These are phyloP conservation scores for Phaeophleospora eucalypticola DNA, from an alignment of 2,329 filamentous ascomycete species.

Conservation along the genomic window DNA sequence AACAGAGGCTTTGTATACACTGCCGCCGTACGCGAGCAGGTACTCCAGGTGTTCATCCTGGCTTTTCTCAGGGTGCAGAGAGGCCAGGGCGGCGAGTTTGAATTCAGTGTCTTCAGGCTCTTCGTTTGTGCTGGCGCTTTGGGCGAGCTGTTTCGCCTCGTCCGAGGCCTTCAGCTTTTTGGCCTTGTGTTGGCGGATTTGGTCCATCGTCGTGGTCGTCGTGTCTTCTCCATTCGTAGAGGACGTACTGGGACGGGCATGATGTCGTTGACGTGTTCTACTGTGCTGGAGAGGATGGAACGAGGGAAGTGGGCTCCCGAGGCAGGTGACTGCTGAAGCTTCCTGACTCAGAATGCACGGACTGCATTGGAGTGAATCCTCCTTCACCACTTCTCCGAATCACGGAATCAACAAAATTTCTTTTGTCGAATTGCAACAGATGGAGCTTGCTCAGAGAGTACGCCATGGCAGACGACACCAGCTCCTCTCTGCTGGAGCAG, in stretches of 20 bases:
- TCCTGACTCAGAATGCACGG: too few relatives aligned
- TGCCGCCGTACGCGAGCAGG: constrained; percentile 72
- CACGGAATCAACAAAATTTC: too few relatives aligned
- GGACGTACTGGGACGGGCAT: too few relatives aligned
- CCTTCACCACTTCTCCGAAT: too few relatives aligned
- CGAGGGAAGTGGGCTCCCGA: too few relatives aligned
- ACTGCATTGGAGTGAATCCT: too few relatives aligned
- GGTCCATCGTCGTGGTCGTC: constrained; percentile 12
- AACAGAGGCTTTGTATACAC: constrained; percentile 61
- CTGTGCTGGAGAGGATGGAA: too few relatives aligned
- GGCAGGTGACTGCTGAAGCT: too few relatives aligned
- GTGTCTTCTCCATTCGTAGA: neutral
- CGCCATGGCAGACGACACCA: constrained; percentile 3
- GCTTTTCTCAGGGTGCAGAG: constrained; percentile 62
- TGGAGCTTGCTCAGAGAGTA: too few relatives aligned
- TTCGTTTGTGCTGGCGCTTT: constrained; percentile 18
- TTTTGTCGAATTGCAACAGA: too few relatives aligned
- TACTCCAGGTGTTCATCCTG: constrained; percentile 71
- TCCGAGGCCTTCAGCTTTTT: constrained; percentile 18
- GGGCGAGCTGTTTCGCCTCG: constrained; percentile 5
- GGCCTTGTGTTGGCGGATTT: constrained; percentile 8
- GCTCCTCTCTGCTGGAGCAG: constrained; percentile 11
- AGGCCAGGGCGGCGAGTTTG: constrained; percentile 79
- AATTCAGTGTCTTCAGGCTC: constrained; percentile 81
- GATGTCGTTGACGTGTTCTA: too few relatives aligned